Percentiles rank a stretch among this genome's conserved stretches.
These are phyloP conservation scores for Boehmeria nivea DNA, from an alignment of 306 rosid genomes.

Conservation along the genomic window DNA sequence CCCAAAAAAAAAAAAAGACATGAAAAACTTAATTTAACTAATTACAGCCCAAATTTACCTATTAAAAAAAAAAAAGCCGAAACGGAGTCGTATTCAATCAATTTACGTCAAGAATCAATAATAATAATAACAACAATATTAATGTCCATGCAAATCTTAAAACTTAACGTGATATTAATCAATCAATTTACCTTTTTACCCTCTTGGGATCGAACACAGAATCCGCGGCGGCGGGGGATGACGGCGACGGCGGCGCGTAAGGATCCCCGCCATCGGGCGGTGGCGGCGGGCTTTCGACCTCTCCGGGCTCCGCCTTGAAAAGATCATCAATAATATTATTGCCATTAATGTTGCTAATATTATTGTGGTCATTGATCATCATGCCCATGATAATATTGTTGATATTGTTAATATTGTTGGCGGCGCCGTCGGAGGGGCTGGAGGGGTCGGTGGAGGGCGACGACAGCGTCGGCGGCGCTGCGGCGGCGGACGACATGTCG, in stretches of 20 bases:
- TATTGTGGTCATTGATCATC: conserved; percentile 39
- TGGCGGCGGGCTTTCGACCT: conserved; percentile 52
- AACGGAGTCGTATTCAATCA: too few relatives aligned
- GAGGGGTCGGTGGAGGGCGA: conserved; percentile 54
- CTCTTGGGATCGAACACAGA: conserved; percentile 67
- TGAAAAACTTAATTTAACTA: too few relatives aligned
- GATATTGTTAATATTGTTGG: too few relatives aligned
- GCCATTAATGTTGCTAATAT: too few relatives aligned
- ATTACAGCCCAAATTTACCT: too few relatives aligned
- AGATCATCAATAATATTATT: background rate
- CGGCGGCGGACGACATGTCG: conserved; percentile 26
- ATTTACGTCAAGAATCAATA: too few relatives aligned
- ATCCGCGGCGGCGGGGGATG: conserved; percentile 23
- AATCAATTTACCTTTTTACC: conserved; percentile 74
- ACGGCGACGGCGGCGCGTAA: conserved; percentile 13
- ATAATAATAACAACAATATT: too few relatives aligned
- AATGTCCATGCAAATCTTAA: conserved; percentile 2
- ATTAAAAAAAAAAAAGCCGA: too few relatives aligned
- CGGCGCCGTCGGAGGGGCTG: conserved; percentile 80
- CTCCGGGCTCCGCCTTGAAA: conserved; percentile 54
- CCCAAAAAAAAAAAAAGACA: background rate
- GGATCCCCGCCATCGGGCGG: conserved; percentile 30
- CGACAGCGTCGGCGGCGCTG: conserved; percentile 36
- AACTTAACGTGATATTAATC: background rate
- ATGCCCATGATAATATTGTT: conserved; percentile 28